phyloP scores from a whole-genome alignment of 805 yeast species.

The Sporopachydermia quercuum region DNA sequence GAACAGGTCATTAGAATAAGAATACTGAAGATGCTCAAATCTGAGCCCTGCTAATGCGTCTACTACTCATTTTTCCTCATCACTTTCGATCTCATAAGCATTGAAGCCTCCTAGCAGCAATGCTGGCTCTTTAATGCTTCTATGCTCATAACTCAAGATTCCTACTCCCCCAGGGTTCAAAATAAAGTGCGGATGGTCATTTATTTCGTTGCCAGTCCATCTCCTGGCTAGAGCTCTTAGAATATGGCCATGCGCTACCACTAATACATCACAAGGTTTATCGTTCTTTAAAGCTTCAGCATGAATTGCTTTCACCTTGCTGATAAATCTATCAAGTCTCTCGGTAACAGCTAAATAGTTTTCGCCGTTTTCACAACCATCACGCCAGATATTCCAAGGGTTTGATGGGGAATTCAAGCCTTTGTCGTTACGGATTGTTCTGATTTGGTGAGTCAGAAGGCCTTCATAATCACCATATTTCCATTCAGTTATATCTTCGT shows the following conservation, averaged over 20 bases:
- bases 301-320: conserved; percentile 48
- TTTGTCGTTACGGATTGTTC: conserved; percentile 36
- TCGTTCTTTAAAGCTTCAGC: conserved; percentile 32
- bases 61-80: neutral
- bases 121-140: conserved; percentile 76
- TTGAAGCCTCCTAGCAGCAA: conserved; percentile 65
- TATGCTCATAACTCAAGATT: conserved; percentile 80
- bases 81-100: conserved; percentile 25
- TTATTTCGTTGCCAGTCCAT: conserved; percentile 56
- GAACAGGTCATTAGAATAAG: no score
- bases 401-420: conserved; percentile 33
- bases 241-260: conserved; percentile 90
- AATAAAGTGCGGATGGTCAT: conserved; percentile 61
- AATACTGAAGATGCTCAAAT: no score
- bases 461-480: conserved; percentile 97
- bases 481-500: conserved; percentile 81
- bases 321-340: conserved; percentile 60
- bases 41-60: no score
- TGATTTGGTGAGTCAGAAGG: conserved; percentile 49
- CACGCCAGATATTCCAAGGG: conserved; percentile 76
- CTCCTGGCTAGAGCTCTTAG: conserved; percentile 79
- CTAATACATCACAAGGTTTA: conserved; percentile 54
- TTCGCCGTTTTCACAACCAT: conserved; percentile 92
- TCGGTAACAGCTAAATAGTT: conserved; percentile 44
- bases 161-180: conserved; percentile 95